These are phyloP conservation scores for Gonapodya prolifera DNA, from an alignment of 192 early-diverging fungal genomes.

Conservation along the genomic window DNA sequence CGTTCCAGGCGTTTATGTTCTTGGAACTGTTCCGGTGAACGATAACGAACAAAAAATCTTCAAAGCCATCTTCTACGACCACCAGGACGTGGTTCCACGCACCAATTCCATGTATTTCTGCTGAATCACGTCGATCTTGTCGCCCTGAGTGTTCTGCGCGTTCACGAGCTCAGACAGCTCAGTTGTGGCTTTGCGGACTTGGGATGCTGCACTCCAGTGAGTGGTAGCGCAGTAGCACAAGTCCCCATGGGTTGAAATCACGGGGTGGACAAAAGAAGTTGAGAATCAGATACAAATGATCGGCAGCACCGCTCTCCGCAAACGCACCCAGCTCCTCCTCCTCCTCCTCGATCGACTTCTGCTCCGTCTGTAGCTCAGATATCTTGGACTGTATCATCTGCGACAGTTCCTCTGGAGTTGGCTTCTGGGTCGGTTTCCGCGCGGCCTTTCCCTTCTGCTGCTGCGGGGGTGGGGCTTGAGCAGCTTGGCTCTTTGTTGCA, in stretches of 20 bases:
- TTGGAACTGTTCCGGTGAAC: constrained; percentile 27
- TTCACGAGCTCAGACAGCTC: constrained; percentile 36
- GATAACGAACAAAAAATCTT: background rate
- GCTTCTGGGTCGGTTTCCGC: background rate
- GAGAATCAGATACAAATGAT: no score
- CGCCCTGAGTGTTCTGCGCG: no score
- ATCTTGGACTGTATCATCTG: constrained; percentile 43
- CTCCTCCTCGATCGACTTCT: constrained; percentile 38
- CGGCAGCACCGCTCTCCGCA: background rate
- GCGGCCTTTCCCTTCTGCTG: background rate
- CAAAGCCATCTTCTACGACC: no score
- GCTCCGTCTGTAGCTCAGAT: constrained; percentile 32
- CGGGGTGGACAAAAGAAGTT: no score
- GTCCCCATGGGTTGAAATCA: no score
- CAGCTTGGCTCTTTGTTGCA: no score
- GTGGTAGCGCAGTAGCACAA: no score
- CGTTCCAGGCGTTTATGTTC: constrained; percentile 41
- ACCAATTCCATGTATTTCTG: constrained; percentile 47
- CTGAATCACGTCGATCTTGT: constrained; percentile 32
- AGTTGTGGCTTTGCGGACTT: constrained; percentile 41
- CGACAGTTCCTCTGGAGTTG: constrained; percentile 32
- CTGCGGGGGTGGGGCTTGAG: no score
- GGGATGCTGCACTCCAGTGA: constrained; percentile 31
- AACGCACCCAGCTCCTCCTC: constrained; percentile 37
- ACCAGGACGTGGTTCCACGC: constrained; percentile 3